These are phyloP conservation scores for Solanum chilense DNA, from an alignment of 257 asterid genomes.

Conservation along the genomic window DNA sequence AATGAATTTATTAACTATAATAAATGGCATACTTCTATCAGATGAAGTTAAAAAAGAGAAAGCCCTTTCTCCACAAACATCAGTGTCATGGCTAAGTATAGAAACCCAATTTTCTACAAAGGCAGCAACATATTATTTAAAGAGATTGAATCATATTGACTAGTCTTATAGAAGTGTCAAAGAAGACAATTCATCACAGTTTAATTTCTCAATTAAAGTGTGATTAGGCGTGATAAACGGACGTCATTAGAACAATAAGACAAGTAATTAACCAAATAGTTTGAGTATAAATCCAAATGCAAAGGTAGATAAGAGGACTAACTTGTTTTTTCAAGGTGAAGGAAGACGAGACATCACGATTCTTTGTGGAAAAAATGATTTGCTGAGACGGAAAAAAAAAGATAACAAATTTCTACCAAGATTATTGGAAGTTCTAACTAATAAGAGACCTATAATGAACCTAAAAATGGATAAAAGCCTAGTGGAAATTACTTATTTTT, in stretches of 20 bases:
- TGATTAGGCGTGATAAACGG: slow-evolving; percentile 1
- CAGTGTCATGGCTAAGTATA: not conserved
- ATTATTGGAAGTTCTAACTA: not conserved
- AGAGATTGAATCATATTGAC: not conserved
- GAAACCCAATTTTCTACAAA: not conserved
- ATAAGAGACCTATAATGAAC: not conserved
- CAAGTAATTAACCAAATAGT: not conserved
- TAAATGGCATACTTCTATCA: not conserved
- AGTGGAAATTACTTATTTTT: not conserved
- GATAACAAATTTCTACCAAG: not conserved
- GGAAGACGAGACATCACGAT: not conserved
- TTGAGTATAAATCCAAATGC: not conserved
- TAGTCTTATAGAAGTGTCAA: not conserved
- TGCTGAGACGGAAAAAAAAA: not conserved
- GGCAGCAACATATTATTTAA: not conserved
- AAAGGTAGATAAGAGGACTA: not conserved
- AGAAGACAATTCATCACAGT: not conserved
- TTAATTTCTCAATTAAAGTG: not conserved
- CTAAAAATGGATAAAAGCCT: not conserved
- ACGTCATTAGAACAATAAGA: not conserved
- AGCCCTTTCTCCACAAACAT: not conserved
- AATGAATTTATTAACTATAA: not conserved
- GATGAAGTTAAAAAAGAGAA: not conserved
- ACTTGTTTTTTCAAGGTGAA: not conserved
- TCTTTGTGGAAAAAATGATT: not conserved